phyloP scores from a whole-genome alignment of 2,329 filamentous ascomycete genomes.

The Trichoderma arundinaceum region DNA sequence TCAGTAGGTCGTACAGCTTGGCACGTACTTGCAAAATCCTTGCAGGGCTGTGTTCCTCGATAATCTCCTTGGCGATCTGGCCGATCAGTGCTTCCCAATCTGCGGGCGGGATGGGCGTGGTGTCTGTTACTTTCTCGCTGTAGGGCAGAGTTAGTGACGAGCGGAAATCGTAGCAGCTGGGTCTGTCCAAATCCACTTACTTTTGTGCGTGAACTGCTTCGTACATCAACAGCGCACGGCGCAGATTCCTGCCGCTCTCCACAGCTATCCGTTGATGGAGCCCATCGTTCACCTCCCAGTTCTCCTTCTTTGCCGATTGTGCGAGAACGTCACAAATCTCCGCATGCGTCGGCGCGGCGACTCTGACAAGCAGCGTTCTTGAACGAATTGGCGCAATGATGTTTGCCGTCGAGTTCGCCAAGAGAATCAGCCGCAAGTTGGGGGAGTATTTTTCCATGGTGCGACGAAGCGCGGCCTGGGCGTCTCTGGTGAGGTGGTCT shows the following conservation, averaged over 20 bases:
- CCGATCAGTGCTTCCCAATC: constrained; percentile 95
- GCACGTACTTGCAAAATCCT: constrained; percentile 86
- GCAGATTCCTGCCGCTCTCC: constrained; percentile 88
- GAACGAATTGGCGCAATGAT: constrained; percentile 98
- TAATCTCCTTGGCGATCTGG: constrained; percentile 89
- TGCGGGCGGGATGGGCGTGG: constrained; percentile 87
- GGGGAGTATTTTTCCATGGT: constrained; percentile 99
- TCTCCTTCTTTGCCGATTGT: constrained; percentile 74
- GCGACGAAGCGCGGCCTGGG: constrained; percentile 88
- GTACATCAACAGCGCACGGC: constrained; percentile 92
- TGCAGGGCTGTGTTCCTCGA: constrained; percentile 89
- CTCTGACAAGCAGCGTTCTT: constrained; percentile 86
- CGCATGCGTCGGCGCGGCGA: constrained; percentile 83
- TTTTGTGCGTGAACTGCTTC: constrained; percentile 97
- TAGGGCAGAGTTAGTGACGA: constrained; percentile 40
- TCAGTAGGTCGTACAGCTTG: constrained; percentile 95
- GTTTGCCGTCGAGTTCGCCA: constrained; percentile 96
- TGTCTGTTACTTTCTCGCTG: constrained; percentile 89
- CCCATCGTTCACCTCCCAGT: constrained; percentile 76
- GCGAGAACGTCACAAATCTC: constrained; percentile 84
- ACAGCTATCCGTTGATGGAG: constrained; percentile 85
- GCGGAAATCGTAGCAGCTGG: neutral
- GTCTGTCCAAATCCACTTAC: constrained; percentile 56
- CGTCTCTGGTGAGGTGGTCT: constrained; percentile 90
- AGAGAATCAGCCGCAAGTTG: constrained; percentile 86